Conservation (phyloP, 805 yeast species). For the Sugiyamaella chiloensis region DNA sequence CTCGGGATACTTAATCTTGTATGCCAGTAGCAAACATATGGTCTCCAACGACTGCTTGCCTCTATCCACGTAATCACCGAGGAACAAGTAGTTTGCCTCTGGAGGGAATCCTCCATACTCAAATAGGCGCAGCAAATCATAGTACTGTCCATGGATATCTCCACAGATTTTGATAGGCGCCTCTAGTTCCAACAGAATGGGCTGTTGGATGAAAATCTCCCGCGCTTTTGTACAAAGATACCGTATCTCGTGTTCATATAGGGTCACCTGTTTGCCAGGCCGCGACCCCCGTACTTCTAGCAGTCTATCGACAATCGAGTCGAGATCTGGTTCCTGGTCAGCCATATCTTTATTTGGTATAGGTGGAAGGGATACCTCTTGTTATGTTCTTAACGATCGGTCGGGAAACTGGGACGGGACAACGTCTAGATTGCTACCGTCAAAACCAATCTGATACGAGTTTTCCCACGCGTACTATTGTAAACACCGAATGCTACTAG, state of each 20-base stretch:
- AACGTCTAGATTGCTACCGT: too few species aligned
- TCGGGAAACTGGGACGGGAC: too few species aligned
- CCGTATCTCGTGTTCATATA: conserved; percentile 91
- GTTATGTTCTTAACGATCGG: too few species aligned
- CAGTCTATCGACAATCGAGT: conserved; percentile 93
- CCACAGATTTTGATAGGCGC: conserved; percentile 96
- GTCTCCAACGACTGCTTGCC: conserved; percentile 97
- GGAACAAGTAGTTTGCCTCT: conserved; percentile 90
- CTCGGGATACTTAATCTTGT: conserved; percentile 97
- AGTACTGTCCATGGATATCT: conserved; percentile 98
- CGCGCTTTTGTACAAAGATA: conserved; percentile 96
- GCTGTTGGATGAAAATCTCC: conserved; percentile 96
- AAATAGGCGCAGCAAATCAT: conserved; percentile 88
- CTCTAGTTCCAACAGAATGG: conserved; percentile 89
- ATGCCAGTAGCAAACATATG: conserved; percentile 87
- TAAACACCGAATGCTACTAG: too few species aligned
- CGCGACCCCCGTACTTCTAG: conserved; percentile 97
- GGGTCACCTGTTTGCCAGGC: conserved; percentile 95
- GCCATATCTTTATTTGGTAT: conserved; percentile 30
- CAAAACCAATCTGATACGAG: too few species aligned
- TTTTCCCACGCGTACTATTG: too few species aligned
- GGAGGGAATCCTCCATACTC: conserved; percentile 99
- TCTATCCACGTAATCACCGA: conserved; percentile 98
- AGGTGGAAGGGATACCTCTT: too few species aligned
- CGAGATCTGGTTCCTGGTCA: conserved; percentile 81